Conservation (phyloP, 139 green algal genomes). For the Limnomonas spitsbergensis region DNA sequence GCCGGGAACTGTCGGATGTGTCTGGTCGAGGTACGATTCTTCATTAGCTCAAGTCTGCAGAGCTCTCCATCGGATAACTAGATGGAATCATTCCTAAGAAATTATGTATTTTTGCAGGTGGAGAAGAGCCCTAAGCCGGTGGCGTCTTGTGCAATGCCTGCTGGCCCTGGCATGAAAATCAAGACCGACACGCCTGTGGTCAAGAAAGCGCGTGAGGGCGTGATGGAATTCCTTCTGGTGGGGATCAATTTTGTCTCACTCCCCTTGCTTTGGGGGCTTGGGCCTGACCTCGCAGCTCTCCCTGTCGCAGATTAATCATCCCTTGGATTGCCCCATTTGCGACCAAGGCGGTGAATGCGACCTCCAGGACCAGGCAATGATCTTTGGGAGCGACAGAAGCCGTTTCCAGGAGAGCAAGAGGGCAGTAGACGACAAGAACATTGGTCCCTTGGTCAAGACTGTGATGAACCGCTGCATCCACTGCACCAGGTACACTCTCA, state of each 20-base stretch:
- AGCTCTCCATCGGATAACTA: not conserved
- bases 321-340: conserved; percentile 98
- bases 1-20: conserved; percentile 99
- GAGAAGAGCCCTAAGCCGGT: conserved; percentile 96
- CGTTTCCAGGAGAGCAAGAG: conserved; percentile 92
- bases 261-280: too few relatives aligned
- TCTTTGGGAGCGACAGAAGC: conserved; percentile 86
- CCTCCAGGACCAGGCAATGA: conserved; percentile 95
- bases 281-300: too few relatives aligned
- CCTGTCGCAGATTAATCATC: conserved; percentile 87
- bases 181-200: conserved; percentile 92
- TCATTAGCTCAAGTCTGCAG: not conserved
- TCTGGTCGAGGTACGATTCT: conserved; percentile 84
- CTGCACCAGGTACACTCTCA: conserved; percentile 55
- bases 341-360: conserved; percentile 99
- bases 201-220: conserved; percentile 97
- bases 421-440: conserved; percentile 93
- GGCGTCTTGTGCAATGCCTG: conserved; percentile 96
- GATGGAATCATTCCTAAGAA: too few relatives aligned
- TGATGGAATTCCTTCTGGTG: conserved; percentile 99
- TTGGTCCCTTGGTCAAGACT: conserved; percentile 95
- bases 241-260: too few relatives aligned
- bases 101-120: conserved; percentile 55
- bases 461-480: conserved; percentile 92
- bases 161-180: conserved; percentile 92